phyloP scores from a whole-genome alignment of 345 rosid species.

The Populus nigra region DNA sequence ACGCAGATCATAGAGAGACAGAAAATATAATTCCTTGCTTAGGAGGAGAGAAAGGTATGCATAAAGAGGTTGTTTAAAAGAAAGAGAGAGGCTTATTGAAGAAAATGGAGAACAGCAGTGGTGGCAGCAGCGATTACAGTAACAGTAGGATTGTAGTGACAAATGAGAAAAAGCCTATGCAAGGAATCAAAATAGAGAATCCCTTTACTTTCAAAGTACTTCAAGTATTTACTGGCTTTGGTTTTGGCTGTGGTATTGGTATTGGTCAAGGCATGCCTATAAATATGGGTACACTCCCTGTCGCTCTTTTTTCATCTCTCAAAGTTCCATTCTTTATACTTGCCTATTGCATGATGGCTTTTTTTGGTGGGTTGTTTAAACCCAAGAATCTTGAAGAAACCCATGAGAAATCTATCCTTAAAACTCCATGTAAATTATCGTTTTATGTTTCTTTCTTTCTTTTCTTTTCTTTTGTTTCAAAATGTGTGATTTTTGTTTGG shows the following conservation, averaged over 20 bases:
- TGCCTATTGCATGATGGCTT: slow-evolving; percentile 23
- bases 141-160: slow-evolving; percentile 27
- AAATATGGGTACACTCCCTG: slow-evolving; percentile 55
- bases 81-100: background rate
- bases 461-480: background rate
- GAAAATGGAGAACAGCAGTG: slow-evolving; percentile 8
- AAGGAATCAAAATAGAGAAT: slow-evolving; percentile 58
- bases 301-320: background rate
- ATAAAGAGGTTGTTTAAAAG: background rate
- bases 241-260: slow-evolving; percentile 92
- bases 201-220: slow-evolving; percentile 82
- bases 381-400: slow-evolving; percentile 22
- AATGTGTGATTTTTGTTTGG: background rate
- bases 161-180: slow-evolving; percentile 42
- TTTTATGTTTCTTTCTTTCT: slow-evolving; percentile 5
- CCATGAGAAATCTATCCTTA: background rate
- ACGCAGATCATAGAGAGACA: background rate
- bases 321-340: background rate
- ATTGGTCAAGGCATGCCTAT: slow-evolving; percentile 81
- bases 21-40: slow-evolving; percentile 1
- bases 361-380: slow-evolving; percentile 33
- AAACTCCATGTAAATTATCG: slow-evolving; percentile 23
- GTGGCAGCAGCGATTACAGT: background rate
- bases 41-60: slow-evolving; percentile 1
- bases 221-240: slow-evolving; percentile 95